Evolutionary conservation across 2,329 filamentous ascomycete species (phyloP), one percentile per base, ranked within the genome.

Genomic region (Penicillium sp.): DNA sequence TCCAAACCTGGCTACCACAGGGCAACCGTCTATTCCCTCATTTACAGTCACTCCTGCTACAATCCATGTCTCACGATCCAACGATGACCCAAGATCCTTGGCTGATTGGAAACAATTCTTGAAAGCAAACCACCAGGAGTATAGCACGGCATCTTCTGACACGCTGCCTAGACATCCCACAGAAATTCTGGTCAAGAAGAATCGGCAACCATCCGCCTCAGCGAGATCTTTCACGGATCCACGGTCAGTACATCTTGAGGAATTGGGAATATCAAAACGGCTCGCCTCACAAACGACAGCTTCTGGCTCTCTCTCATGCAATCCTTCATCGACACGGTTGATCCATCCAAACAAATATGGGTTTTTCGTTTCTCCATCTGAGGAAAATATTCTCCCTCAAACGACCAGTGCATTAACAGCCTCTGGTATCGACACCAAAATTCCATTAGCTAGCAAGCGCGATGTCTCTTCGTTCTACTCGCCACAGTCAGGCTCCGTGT

Each of bases 391-490:
- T 16, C 48, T 50, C 11, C 28, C 36, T n/a, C n/a, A 31, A 13
- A 56, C 16, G 13, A 47, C 56, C 47, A 48, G 21, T 31, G 23
- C 24, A 5, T 59, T 49, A 10, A 16, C 36, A 9, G n/a, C 31
- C 18, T 51, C 34, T 13, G 52, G 40, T 5, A 11, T 29, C 3
- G 50, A 51, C 6, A 24, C 28, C 19, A 11, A 52, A 46, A 18
- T 37, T 5, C 8, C 44, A 44, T 19, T 51, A 42, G 13, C 34
- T 37, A 10, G 57, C 52, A 21, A 46, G 18, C 54, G 56, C 39
- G 56, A 62, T 36, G 34, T 50, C 11, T 67, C 66, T 19, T 70
- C 69, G 2, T 66, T 60, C 23, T 68, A 70, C 56, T 69, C 69
- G 16, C 63, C 52, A 11, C 63, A 59, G 31, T 60, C 52, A 33